Conservation (phyloP, 2,329 filamentous ascomycete species). For the Macroventuria anomochaeta region DNA sequence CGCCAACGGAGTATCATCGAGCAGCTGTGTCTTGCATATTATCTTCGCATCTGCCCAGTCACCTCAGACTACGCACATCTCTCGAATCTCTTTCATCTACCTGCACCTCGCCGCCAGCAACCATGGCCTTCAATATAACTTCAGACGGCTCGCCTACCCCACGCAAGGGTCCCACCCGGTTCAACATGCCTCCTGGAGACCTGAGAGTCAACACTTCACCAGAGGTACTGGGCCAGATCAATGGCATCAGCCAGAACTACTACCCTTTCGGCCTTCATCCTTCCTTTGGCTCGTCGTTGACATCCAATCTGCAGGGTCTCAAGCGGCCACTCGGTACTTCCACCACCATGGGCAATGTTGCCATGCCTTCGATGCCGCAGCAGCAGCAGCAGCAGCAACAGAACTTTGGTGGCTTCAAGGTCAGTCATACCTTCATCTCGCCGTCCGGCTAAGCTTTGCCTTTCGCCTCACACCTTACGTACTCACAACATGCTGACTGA, state of each 20-base stretch:
- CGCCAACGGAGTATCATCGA: constrained; percentile 36
- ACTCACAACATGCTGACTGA: constrained; percentile 31
- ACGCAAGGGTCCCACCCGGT: constrained; percentile 44
- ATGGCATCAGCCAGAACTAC: constrained; percentile 39
- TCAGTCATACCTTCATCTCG: constrained; percentile 21
- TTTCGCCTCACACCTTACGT: not conserved
- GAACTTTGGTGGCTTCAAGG: constrained; percentile 40
- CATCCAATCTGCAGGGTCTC: constrained; percentile 45
- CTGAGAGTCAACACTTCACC: constrained; percentile 45
- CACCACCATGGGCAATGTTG: constrained; percentile 43
- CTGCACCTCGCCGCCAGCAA: constrained; percentile 25
- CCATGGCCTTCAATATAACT: constrained; percentile 50
- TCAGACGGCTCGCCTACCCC: constrained; percentile 52
- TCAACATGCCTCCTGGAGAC: constrained; percentile 39
- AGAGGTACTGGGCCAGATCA: constrained; percentile 43
- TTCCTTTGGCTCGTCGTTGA: constrained; percentile 40
- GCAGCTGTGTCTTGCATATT: constrained; percentile 44
- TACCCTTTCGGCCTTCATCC: constrained; percentile 27
- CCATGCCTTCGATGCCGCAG: constrained; percentile 26
- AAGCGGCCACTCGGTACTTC: constrained; percentile 50
- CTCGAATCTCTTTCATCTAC: constrained; percentile 45
- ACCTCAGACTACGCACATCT: constrained; percentile 34
- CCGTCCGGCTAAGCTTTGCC: not conserved
- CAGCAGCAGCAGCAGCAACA: constrained; percentile 20
- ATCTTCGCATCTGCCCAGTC: constrained; percentile 43